Conservation (phyloP, 2,329 filamentous ascomycete genomes). For the Ascochyta lentis region DNA sequence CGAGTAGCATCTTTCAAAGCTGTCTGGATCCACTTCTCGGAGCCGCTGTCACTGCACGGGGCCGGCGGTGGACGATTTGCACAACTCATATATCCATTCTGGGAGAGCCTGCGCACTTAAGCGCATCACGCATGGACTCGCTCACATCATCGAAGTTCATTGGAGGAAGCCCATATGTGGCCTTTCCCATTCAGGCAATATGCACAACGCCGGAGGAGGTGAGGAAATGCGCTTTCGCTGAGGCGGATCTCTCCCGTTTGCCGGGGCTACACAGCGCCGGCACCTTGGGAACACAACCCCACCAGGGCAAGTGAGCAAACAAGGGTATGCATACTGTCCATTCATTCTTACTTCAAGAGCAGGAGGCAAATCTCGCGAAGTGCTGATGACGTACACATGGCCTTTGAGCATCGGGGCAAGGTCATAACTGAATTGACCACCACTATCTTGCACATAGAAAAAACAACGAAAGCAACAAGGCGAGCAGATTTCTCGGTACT, state of each 20-base stretch:
- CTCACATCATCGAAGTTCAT: constrained; percentile 1
- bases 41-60: constrained; percentile 29
- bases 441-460: too few relatives aligned
- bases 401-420: background rate
- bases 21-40: constrained; percentile 17
- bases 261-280: constrained; percentile 34
- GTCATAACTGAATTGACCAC: too few relatives aligned
- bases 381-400: background rate
- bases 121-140: constrained; percentile 4
- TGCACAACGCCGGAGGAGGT: constrained; percentile 17
- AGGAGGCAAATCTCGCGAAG: background rate
- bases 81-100: constrained; percentile 33
- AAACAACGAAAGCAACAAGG: background rate
- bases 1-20: constrained; percentile 16
- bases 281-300: constrained; percentile 22
- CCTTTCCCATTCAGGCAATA: constrained; percentile 23
- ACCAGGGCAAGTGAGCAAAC: constrained; percentile 9
- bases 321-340: background rate
- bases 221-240: constrained; percentile 15
- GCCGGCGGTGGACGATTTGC: constrained; percentile 40
- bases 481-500: background rate
- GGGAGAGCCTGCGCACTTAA: constrained; percentile 21
- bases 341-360: background rate
- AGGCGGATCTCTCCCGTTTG: constrained; percentile 25
- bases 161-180: constrained; percentile 11